A percentile compares a stretch with the other conserved stretches of the same genome.
These are phyloP conservation scores for Orbilia brochopaga DNA, from an alignment of 2,329 filamentous ascomycete genomes.

Conservation along the genomic window DNA sequence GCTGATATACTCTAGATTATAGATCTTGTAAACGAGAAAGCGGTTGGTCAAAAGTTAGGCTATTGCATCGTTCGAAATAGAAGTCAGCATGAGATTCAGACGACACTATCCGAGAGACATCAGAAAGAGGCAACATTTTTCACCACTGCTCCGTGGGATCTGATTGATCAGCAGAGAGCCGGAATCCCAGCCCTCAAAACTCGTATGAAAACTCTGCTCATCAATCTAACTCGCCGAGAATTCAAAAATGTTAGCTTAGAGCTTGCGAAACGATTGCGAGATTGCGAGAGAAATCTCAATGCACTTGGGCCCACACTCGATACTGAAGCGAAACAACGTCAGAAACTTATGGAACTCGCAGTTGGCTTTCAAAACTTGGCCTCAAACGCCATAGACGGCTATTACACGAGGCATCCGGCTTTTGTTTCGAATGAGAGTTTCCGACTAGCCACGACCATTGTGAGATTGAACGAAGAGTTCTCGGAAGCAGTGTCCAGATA, in stretches of 20 bases:
- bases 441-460: not conserved
- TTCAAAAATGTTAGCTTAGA: slow-evolving; percentile 2
- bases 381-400: not conserved
- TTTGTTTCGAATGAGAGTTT: not conserved
- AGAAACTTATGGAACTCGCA: not conserved
- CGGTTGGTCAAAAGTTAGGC: not conserved
- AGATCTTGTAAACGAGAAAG: not conserved
- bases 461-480: slow-evolving; percentile 2
- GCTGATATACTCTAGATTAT: not conserved
- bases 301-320: not conserved
- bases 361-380: not conserved
- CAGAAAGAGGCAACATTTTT: not conserved
- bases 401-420: not conserved
- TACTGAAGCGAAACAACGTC: not conserved
- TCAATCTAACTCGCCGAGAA: not conserved
- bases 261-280: not conserved
- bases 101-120: not conserved
- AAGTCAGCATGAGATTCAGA: not conserved
- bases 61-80: slow-evolving; percentile 6
- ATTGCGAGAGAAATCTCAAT: slow-evolving; percentile 1
- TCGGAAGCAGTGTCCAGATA: not conserved
- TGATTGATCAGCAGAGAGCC: not conserved
- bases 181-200: not conserved
- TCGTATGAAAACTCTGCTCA: not conserved
- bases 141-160: not conserved